phyloP scores from a whole-genome alignment of 345 rosid genomes.

The Lepidium didymum region DNA sequence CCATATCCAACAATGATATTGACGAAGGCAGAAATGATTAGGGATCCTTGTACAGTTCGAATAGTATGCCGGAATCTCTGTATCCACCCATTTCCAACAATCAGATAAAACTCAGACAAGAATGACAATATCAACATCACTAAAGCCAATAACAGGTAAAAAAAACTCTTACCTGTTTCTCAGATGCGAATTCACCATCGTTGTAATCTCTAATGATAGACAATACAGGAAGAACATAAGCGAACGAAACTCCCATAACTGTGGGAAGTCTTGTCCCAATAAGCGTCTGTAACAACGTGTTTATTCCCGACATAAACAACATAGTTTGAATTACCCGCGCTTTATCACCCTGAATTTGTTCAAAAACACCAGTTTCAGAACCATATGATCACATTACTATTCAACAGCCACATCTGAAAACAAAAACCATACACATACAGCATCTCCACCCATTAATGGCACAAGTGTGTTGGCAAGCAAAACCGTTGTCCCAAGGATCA shows the following conservation, averaged over 20 bases:
- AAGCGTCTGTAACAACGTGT: constrained; percentile 83
- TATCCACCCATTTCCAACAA: constrained; percentile 19
- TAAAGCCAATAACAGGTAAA: too few species aligned
- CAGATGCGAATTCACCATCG: constrained; percentile 39
- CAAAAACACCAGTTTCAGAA: constrained; percentile 10
- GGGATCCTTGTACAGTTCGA: constrained; percentile 88
- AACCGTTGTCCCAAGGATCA: constrained; percentile 84
- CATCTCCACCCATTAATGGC: constrained; percentile 73
- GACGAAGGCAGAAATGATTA: constrained; percentile 77
- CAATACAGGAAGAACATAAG: constrained; percentile 62
- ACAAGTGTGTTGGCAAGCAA: constrained; percentile 61
- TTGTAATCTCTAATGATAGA: constrained; percentile 70
- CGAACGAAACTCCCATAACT: constrained; percentile 87
- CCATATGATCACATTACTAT: not conserved
- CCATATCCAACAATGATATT: constrained; percentile 79
- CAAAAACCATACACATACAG: constrained; percentile 40
- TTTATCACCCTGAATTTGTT: constrained; percentile 63
- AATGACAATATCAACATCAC: not conserved
- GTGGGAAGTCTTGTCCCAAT: constrained; percentile 89
- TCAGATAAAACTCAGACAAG: not conserved
- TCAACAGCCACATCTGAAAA: not conserved
- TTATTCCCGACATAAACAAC: constrained; percentile 86
- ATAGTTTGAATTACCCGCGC: constrained; percentile 77
- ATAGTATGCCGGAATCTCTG: constrained; percentile 74
- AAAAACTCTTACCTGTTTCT: constrained; percentile 37